phyloP scores from a whole-genome alignment of 306 rosid species.

The Corylus heterophylla region DNA sequence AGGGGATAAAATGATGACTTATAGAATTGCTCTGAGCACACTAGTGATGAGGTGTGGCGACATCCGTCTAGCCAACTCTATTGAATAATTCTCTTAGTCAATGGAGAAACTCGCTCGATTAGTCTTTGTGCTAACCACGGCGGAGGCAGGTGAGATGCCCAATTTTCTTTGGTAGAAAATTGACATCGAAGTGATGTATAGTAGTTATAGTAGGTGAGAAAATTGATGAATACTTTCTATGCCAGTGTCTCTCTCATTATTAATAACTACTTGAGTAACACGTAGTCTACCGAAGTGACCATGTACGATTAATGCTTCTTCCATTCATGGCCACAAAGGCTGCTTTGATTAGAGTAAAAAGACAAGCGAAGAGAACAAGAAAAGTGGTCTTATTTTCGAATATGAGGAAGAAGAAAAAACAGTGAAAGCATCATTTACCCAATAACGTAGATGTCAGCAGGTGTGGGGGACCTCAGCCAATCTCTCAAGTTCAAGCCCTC shows the following conservation, averaged over 20 bases:
- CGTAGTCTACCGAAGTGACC: not conserved
- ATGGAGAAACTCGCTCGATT: not conserved
- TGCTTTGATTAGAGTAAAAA: not conserved
- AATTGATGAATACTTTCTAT: not conserved
- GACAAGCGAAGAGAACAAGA: not conserved
- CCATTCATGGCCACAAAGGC: not conserved
- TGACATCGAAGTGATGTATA: no score
- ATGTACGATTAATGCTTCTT: not conserved
- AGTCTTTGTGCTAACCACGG: not conserved
- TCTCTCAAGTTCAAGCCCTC: constrained; percentile 57
- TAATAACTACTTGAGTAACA: not conserved
- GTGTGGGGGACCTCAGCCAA: constrained; percentile 69
- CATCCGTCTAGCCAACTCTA: not conserved
- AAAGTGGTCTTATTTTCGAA: not conserved
- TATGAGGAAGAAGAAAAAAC: not conserved
- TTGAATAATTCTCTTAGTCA: not conserved
- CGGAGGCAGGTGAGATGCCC: no score
- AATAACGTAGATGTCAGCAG: constrained; percentile 68
- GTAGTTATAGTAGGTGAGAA: not conserved
- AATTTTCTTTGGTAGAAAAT: no score
- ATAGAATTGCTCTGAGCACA: not conserved
- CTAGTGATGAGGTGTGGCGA: constrained; percentile 22
- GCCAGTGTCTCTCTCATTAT: not conserved
- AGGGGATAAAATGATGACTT: no score
- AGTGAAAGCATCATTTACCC: constrained; percentile 51